Base-by-base conservation (phyloP, 805 yeast genomes). In the Metschnikowia matae region DNA sequence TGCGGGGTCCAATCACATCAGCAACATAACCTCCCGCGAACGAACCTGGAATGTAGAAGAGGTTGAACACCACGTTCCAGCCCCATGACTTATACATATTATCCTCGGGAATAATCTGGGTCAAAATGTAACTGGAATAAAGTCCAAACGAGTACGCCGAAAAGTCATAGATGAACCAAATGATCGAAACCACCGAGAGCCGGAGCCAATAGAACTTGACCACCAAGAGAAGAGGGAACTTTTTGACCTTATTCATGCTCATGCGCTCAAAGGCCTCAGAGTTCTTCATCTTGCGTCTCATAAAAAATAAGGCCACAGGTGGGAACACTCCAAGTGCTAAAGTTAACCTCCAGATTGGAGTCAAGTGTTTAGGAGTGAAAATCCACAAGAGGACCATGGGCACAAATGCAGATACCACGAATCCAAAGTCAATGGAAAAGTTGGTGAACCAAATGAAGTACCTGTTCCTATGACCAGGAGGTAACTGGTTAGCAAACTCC, bases 151-250 rank as follows among this genome's bases (percentile, higher is more conserved):
- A 89, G 68, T 89, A 92, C 11, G 84, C 80, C 37, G 90, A 83
- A 68, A 91, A 89, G 70, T 92, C 96, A 66, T 91, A 92, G 60
- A 89, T 74, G 74, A 89, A 90, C 98, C 98, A 91, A 61, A 91
- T 82, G 46, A 87, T 59, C 5, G 92, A 74, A 29, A 89, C 87
- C 42, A 89, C 71, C 8, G 73, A 40, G 52, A 90, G 71, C 65
- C 97, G 81, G 59, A 85, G 85, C 87, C 96, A 86, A 70, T 92
- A 91, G 66, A 83, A 88, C 67, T 86, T 89, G 59, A 90, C 52
- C 44, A 85, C 78, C 29, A 83, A 71, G 70, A 79, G 64, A 70
- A 85, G 83, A 47, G 97, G 97, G 54, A 82, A 78, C 44, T 63
- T 65, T 48, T 56, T 51, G 15, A 78, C 81, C 23, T 74, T 74